These are phyloP conservation scores for Phytophthora pini DNA, from an alignment of 352 stramenopile genomes.

Conservation along the genomic window DNA sequence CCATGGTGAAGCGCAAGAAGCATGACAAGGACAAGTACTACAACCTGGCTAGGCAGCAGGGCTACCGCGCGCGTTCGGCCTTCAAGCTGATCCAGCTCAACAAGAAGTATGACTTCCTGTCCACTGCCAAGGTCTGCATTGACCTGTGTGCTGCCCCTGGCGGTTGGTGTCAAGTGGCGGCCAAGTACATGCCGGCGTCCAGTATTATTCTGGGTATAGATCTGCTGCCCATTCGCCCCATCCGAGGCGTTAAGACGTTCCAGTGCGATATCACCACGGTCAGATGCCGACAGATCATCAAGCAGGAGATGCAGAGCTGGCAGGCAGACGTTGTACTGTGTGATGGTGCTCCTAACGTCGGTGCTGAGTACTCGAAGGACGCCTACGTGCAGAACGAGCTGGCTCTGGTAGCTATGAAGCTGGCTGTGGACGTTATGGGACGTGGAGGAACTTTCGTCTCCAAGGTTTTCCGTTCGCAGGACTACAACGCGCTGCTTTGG, in stretches of 20 bases:
- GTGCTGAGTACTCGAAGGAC: conserved; percentile 98
- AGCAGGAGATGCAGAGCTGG: conserved; percentile 93
- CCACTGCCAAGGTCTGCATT: conserved; percentile 96
- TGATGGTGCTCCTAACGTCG: conserved; percentile 99
- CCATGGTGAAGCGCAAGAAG: conserved; percentile 97
- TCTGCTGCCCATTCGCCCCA: conserved; percentile 97
- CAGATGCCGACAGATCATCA: conserved; percentile 91
- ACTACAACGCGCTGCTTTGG: conserved; percentile 99
- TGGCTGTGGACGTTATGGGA: conserved; percentile 97
- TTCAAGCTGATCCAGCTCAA: conserved; percentile 99
- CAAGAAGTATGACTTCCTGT: conserved; percentile 99
- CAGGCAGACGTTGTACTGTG: conserved; percentile 98
- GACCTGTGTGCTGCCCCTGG: conserved; percentile 99
- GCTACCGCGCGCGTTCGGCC: conserved; percentile 97
- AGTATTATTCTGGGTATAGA: conserved; percentile 99
- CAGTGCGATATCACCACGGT: conserved; percentile 96
- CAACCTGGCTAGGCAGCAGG: conserved; percentile 98
- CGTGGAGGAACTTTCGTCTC: conserved; percentile 93
- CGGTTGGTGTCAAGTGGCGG: conserved; percentile 96
- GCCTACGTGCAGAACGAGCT: conserved; percentile 99
- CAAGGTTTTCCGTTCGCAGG: conserved; percentile 98
- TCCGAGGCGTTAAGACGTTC: conserved; percentile 97
- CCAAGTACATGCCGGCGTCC: conserved; percentile 92
- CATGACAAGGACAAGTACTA: conserved; percentile 99
- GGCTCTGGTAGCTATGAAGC: conserved; percentile 96